Conservation (phyloP, 2,329 filamentous ascomycete species). For the Venturia effusa region DNA sequence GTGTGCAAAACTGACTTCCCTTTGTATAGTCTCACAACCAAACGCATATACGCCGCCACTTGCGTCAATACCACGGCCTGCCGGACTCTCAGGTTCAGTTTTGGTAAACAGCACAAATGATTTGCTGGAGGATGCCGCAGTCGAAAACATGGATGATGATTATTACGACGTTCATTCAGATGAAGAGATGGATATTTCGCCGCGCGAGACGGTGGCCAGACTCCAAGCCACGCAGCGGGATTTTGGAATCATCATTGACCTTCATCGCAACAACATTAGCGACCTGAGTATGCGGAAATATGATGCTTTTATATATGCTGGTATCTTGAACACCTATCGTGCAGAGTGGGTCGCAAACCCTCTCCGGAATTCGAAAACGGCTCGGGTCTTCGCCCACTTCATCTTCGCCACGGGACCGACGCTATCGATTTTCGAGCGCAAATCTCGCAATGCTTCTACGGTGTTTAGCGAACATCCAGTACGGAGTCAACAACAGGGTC, state of each 20-base stretch:
- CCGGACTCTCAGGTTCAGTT: background rate
- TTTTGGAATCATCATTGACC: constrained; percentile 26
- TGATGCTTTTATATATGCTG: constrained; percentile 36
- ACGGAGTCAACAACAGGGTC: constrained; percentile 48
- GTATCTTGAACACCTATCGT: constrained; percentile 34
- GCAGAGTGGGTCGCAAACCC: constrained; percentile 46
- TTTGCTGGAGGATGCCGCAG: constrained; percentile 25
- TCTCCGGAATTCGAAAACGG: constrained; percentile 67
- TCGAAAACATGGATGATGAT: constrained; percentile 38
- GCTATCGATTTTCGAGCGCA: constrained; percentile 78
- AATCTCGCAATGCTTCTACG: constrained; percentile 60
- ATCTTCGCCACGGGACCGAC: constrained; percentile 78
- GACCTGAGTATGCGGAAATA: constrained; percentile 30
- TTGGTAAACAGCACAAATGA: constrained; percentile 17
- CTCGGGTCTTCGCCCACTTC: constrained; percentile 83
- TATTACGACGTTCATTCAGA: constrained; percentile 39
- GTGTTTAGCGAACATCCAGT: constrained; percentile 52
- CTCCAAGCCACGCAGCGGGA: constrained; percentile 16
- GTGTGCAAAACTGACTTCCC: background rate
- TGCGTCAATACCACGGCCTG: background rate
- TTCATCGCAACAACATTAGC: constrained; percentile 25
- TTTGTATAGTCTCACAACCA: background rate
- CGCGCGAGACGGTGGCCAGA: background rate
- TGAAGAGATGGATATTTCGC: constrained; percentile 27
- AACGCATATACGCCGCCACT: background rate